phyloP scores from a whole-genome alignment of 2,329 filamentous ascomycete species.

The Paecilomyces dactylethromorphus region DNA sequence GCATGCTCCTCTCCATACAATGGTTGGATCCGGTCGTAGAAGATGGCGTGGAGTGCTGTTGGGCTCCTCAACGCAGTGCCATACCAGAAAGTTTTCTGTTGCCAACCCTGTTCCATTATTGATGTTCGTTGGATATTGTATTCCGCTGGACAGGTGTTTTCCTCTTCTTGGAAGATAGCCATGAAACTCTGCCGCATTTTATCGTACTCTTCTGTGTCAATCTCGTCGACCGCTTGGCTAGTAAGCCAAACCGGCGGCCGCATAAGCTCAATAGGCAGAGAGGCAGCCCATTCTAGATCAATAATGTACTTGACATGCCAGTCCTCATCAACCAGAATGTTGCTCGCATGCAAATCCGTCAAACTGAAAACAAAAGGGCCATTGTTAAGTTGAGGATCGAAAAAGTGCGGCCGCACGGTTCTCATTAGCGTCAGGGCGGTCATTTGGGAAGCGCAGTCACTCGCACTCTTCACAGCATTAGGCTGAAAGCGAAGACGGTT shows the following conservation, averaged over 20 bases:
- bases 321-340: conserved; percentile 26
- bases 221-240: conserved; percentile 6
- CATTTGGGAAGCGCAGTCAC: conserved; percentile 25
- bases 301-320: conserved; percentile 21
- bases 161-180: conserved; percentile 14
- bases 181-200: conserved; percentile 11
- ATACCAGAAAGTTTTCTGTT: conserved; percentile 20
- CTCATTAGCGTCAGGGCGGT: conserved; percentile 22
- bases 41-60: conserved; percentile 17
- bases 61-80: conserved; percentile 18
- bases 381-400: conserved; percentile 20
- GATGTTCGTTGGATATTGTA: conserved; percentile 4
- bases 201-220: conserved; percentile 7
- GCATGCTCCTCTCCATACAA: neutral
- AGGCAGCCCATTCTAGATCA: conserved; percentile 22
- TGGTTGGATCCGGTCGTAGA: conserved; percentile 18
- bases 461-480: conserved; percentile 20
- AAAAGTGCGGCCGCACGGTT: conserved; percentile 19
- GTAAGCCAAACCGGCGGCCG: conserved; percentile 19
- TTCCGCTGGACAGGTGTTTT: conserved; percentile 4
- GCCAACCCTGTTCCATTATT: conserved; percentile 17
- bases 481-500: conserved; percentile 27
- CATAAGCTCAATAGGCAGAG: conserved; percentile 16
- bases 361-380: conserved; percentile 29
- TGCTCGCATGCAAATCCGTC: conserved; percentile 33